A percentile compares a stretch with the other conserved stretches of the same genome.
Evolutionary conservation across 345 rosid genomes (phyloP).

Genomic region (Zanthoxylum bungeanum): DNA sequence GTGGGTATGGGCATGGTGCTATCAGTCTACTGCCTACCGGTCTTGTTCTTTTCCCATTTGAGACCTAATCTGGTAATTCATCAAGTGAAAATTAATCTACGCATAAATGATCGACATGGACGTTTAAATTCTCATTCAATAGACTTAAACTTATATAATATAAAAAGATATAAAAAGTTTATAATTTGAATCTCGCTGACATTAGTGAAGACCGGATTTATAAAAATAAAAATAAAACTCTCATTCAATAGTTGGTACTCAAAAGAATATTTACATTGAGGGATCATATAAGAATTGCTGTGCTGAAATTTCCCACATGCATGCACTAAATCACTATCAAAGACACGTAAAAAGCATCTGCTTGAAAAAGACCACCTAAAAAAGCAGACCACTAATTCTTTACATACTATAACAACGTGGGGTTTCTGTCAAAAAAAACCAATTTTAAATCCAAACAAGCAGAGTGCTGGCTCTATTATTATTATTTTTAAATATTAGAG

Average conservation of each 20-base stretch:
- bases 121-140: too few species aligned
- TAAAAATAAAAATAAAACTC: background rate
- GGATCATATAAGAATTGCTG: background rate
- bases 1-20: too few species aligned
- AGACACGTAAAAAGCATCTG: constrained; percentile 1
- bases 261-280: background rate
- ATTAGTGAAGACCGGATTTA: too few species aligned
- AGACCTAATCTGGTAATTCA: too few species aligned
- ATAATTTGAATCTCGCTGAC: too few species aligned
- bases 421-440: background rate
- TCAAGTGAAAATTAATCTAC: too few species aligned
- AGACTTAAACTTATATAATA: too few species aligned
- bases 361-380: background rate
- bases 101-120: too few species aligned
- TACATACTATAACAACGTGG: background rate
- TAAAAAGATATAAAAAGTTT: too few species aligned
- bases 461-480: background rate
- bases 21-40: too few species aligned
- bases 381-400: constrained; percentile 4
- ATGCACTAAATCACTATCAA: background rate
- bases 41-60: too few species aligned
- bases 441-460: background rate
- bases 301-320: background rate
- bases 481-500: constrained; percentile 4
- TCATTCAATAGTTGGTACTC: background rate